Evolutionary conservation across 345 rosid species (phyloP).

Genomic region (Conringia planisiliqua): DNA sequence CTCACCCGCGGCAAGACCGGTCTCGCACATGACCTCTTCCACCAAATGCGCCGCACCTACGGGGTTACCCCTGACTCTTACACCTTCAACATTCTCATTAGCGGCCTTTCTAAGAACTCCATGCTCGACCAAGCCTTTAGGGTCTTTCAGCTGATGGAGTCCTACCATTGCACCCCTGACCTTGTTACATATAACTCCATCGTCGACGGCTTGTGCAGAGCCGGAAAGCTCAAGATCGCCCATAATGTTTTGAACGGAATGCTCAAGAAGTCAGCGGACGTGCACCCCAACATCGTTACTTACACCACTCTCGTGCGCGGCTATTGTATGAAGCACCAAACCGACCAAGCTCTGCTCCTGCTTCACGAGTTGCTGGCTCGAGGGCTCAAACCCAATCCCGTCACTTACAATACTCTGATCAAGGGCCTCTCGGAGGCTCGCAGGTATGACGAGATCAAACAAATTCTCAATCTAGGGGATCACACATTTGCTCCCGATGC

Average conservation of each 20-base stretch:
- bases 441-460: constrained; percentile 56
- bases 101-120: constrained; percentile 68
- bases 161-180: constrained; percentile 56
- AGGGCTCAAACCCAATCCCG: constrained; percentile 55
- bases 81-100: constrained; percentile 67
- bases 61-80: constrained; percentile 70
- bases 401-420: constrained; percentile 68
- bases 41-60: constrained; percentile 72
- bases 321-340: constrained; percentile 63
- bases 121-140: constrained; percentile 71
- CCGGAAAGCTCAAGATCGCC: constrained; percentile 71
- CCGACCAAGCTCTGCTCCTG: constrained; percentile 59
- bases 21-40: constrained; percentile 64
- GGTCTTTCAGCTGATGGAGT: constrained; percentile 58
- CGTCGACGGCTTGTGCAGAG: constrained; percentile 79
- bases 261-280: constrained; percentile 40
- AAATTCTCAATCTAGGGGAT: constrained; percentile 39
- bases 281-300: constrained; percentile 63
- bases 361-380: constrained; percentile 48
- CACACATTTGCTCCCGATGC: constrained; percentile 46
- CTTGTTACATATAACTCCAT: constrained; percentile 70
- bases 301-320: constrained; percentile 85
- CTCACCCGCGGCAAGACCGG: constrained; percentile 68
- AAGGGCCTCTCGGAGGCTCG: constrained; percentile 68
- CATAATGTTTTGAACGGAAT: constrained; percentile 71